A percentile compares a stretch with the other conserved stretches of the same genome.
phyloP scores from a whole-genome alignment of 2,329 filamentous ascomycete species.

The Claviceps humidiphila region DNA sequence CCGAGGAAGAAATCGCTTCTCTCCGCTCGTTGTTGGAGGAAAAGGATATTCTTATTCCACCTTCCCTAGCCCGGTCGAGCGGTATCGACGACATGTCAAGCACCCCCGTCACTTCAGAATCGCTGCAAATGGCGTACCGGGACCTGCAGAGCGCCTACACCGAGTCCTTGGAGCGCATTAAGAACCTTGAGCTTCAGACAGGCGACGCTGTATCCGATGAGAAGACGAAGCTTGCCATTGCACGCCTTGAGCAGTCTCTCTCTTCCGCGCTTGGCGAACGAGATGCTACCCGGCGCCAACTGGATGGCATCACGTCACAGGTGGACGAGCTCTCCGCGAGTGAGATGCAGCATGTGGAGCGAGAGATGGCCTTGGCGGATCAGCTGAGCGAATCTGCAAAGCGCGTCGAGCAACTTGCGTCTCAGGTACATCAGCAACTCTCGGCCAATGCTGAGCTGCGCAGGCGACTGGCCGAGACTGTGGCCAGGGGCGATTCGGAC shows the following conservation, averaged over 20 bases:
- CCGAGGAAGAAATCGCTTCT: conserved; percentile 83
- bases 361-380: conserved; percentile 51
- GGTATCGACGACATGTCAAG: conserved; percentile 14
- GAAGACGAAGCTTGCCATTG: conserved; percentile 48
- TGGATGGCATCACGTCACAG: conserved; percentile 46
- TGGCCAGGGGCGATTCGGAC: conserved; percentile 70
- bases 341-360: conserved; percentile 42
- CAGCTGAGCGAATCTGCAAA: conserved; percentile 62
- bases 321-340: conserved; percentile 43
- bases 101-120: conserved; percentile 50
- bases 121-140: conserved; percentile 59
- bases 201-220: conserved; percentile 30
- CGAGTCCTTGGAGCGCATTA: conserved; percentile 53
- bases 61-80: conserved; percentile 36
- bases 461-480: conserved; percentile 62
- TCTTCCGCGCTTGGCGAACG: conserved; percentile 57
- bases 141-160: conserved; percentile 62
- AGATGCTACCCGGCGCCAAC: conserved; percentile 56
- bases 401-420: conserved; percentile 66
- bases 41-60: conserved; percentile 66
- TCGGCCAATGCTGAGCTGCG: conserved; percentile 65
- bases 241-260: conserved; percentile 55
- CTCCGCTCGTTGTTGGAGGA: conserved; percentile 66
- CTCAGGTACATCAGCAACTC: conserved; percentile 68
- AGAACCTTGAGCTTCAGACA: conserved; percentile 42